Conservation (phyloP, 2,329 filamentous ascomycete genomes). For the Colletotrichum sp. region DNA sequence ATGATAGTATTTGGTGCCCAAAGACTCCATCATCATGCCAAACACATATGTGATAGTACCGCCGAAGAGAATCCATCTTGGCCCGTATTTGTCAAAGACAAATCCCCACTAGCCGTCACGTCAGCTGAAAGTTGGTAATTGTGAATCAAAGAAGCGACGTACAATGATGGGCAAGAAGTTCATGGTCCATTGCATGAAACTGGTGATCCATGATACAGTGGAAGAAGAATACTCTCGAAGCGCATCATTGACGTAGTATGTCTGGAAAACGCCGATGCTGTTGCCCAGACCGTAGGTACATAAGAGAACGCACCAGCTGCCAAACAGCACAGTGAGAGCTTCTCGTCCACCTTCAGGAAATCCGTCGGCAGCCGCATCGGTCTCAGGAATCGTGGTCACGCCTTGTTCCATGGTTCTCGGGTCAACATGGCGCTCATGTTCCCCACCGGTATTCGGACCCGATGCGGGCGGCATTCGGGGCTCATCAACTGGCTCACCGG, state of each 20-base stretch:
- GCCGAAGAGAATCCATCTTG: conserved; percentile 58
- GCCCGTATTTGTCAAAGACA: conserved; percentile 69
- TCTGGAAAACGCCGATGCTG: conserved; percentile 60
- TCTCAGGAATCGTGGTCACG: conserved; percentile 12
- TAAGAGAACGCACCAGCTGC: conserved; percentile 47
- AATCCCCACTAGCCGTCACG: conserved; percentile 42
- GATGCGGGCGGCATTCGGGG: neutral
- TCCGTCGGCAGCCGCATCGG: conserved; percentile 42
- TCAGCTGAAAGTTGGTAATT: neutral
- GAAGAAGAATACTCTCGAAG: conserved; percentile 53
- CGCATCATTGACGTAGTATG: conserved; percentile 58
- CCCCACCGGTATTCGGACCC: neutral
- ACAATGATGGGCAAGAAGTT: conserved; percentile 51
- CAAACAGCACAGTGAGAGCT: conserved; percentile 62
- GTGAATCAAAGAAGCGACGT: conserved; percentile 42
- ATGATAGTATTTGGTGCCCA: conserved; percentile 50
- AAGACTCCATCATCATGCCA: conserved; percentile 67
- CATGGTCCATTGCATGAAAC: conserved; percentile 52
- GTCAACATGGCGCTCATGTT: conserved; percentile 18
- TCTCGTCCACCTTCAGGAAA: conserved; percentile 61
- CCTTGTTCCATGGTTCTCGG: neutral
- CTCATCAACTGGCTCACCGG: neutral
- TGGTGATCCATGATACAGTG: conserved; percentile 63
- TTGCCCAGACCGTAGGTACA: conserved; percentile 51
- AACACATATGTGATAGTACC: conserved; percentile 65